Percentiles rank a stretch among this genome's conserved stretches.
phyloP scores from a whole-genome alignment of 1,284 basidiomycete species.

The Cystobasidiaceae sp. region DNA sequence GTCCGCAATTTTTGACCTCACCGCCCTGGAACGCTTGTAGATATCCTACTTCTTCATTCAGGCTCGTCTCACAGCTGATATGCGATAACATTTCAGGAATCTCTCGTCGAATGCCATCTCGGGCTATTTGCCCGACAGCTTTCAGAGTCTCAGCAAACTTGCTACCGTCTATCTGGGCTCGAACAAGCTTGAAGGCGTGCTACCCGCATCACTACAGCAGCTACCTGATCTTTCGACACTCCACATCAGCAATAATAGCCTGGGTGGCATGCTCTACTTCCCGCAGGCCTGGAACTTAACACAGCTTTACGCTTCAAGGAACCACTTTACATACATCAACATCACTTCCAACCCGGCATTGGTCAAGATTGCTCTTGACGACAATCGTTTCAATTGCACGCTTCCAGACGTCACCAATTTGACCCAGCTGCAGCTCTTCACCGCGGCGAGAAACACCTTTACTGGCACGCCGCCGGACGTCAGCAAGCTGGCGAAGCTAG shows the following conservation, averaged over 20 bases:
- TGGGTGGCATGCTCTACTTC: conserved; percentile 31
- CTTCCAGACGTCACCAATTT: conserved; percentile 22
- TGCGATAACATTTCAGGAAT: conserved; percentile 17
- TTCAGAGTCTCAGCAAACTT: conserved; percentile 20
- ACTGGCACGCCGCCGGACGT: conserved; percentile 15
- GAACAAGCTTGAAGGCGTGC: conserved; percentile 27
- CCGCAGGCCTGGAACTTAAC: conserved; percentile 27
- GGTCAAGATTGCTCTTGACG: conserved; percentile 28
- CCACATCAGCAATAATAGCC: conserved; percentile 32
- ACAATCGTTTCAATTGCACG: conserved; percentile 26
- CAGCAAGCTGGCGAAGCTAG: conserved; percentile 10
- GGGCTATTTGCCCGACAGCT: conserved; percentile 32
- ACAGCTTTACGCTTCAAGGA: conserved; percentile 28
- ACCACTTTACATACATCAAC: conserved; percentile 29
- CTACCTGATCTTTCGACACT: conserved; percentile 8
- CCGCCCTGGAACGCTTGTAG: conserved; percentile 26
- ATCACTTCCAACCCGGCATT: conserved; percentile 22
- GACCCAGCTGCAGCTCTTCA: conserved; percentile 17
- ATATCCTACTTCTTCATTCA: not conserved
- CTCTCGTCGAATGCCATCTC: conserved; percentile 33
- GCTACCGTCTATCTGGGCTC: conserved; percentile 21
- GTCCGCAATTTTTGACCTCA: conserved; percentile 29
- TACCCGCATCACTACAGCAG: conserved; percentile 28
- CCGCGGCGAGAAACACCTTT: conserved; percentile 28
- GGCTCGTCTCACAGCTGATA: not conserved